Evolutionary conservation across 2,329 filamentous ascomycete genomes (phyloP), one percentile per base, ranked within the genome.

Genomic region (Diaporthe sp.): DNA sequence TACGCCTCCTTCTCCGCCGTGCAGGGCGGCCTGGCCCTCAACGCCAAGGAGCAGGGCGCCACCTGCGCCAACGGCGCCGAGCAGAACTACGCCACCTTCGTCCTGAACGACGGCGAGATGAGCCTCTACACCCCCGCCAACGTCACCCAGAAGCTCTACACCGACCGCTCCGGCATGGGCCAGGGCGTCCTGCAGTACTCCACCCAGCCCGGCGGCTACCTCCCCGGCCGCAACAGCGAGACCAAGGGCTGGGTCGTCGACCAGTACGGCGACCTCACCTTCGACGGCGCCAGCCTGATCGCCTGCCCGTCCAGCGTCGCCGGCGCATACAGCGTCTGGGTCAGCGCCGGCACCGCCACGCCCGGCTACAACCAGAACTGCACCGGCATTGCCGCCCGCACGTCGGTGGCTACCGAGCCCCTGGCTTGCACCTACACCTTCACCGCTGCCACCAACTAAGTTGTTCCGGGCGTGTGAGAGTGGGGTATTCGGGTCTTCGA

Each of bases 121-220:
- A 86, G 81, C 79, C 79, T 92, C 42, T 90, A 87, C 81, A 85
- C 84, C 45, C 77, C 79, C 35, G 82, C 82, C 30, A 83, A 81
- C 6, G 83, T 77, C 45, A 81, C 82, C 3, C 90, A 92, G 83
- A 82, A 87, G 78, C 74, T 89, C 68, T 91, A 79, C 76, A 86
- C 87, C 54, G 89, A 92, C 80, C 86, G 87, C 58, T 90, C 88
- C 60, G 89, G 89, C 78, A 90, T 91, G 89, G 87, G 88, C 77
- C 87, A 89, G 77, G 90, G 90, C 68, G 82, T 84, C 30, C 78
- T 91, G 55, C 85, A 86, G 55, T 92, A 90, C 83, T 85, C 85
- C 45, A 88, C 86, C 45, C 15, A 22, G 22, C 70, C 70, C 5
- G 87, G 86, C 55, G 85, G 78, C 52, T 78, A 86, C 77, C 72